Base-by-base conservation (phyloP, 495 filamentous ascomycete genomes). In the Podospora didyma region DNA sequence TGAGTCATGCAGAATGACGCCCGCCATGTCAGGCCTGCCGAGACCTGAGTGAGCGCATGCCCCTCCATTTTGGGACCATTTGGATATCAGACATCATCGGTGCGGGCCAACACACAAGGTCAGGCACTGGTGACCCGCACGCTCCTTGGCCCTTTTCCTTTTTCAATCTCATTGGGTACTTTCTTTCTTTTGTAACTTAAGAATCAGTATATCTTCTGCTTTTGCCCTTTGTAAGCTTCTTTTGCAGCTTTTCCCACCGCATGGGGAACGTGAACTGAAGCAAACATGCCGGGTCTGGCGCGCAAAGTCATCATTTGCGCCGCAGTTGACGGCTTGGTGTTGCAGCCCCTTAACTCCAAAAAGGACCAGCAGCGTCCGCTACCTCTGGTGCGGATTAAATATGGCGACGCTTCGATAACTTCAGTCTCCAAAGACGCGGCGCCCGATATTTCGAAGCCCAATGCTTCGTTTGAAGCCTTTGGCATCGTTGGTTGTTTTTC, bases 261-360 rank as follows among this genome's bases (percentile, higher is more conserved):
- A 57, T 57, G 55, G 54, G 34, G 28, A 49, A 17, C 19, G 19
- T 23, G 37, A 46, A 51, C 12, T 37, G n/a, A 35, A 45, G 46
- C 7, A 17, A 20, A 31, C 57, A 94, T 94, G 88, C 85, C 90
- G 58, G 78, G 82, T 63, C 71, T 95, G 53, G 82, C 86, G 61
- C 86, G 89, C 58, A 96, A 92, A 68, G 69, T 96, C 46, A 64
- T 90, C 50, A 81, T 96, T 58, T 86, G 87, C 72, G 92, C 92
- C 46, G 85, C 90, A 12, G 82, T 88, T 47, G 93, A 97, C 64
- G 94, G 94, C 31, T 79, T 97, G 21, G 77, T 96, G 58, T 77
- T 97, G 34, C 88, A 94, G 61, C 89, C 89, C 17, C 70, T 86
- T 35, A 68, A 71, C 24, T 71, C 73, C 69, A 66, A 80, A 71